Percentiles rank a stretch among this genome's conserved stretches.
These are phyloP conservation scores for Tetrahymena elliotti DNA, from an alignment of 73 alveolate genomes.

Conservation along the genomic window DNA sequence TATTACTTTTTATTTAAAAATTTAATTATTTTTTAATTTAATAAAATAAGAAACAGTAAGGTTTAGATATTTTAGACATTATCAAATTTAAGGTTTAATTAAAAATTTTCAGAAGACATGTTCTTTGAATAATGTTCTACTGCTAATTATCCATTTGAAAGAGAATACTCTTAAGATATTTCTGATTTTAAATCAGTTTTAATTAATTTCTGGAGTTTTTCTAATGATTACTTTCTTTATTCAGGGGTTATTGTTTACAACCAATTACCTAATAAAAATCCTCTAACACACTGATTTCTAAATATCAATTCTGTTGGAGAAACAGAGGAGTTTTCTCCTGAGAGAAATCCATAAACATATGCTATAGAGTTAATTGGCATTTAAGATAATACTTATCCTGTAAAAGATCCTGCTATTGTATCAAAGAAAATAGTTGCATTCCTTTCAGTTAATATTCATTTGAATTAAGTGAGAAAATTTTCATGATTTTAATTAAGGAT, in stretches of 20 bases:
- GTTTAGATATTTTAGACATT: neutral
- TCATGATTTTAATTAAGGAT: slow-evolving; percentile 50
- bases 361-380: slow-evolving; percentile 45
- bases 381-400: slow-evolving; percentile 40
- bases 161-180: neutral
- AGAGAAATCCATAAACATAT: slow-evolving; percentile 52
- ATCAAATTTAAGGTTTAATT: neutral
- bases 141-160: neutral
- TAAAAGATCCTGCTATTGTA: slow-evolving; percentile 52
- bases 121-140: neutral
- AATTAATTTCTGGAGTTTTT: neutral
- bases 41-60: too few species aligned
- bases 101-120: neutral
- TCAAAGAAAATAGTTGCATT: slow-evolving; percentile 61
- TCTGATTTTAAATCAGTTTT: neutral
- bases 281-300: neutral
- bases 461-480: neutral
- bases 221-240: neutral
- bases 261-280: neutral
- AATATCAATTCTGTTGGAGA: neutral
- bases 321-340: neutral
- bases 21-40: too few species aligned
- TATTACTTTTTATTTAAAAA: too few species aligned
- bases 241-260: neutral
- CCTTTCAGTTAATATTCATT: neutral